phyloP scores from a whole-genome alignment of 345 rosid species.

The Punica granatum region DNA sequence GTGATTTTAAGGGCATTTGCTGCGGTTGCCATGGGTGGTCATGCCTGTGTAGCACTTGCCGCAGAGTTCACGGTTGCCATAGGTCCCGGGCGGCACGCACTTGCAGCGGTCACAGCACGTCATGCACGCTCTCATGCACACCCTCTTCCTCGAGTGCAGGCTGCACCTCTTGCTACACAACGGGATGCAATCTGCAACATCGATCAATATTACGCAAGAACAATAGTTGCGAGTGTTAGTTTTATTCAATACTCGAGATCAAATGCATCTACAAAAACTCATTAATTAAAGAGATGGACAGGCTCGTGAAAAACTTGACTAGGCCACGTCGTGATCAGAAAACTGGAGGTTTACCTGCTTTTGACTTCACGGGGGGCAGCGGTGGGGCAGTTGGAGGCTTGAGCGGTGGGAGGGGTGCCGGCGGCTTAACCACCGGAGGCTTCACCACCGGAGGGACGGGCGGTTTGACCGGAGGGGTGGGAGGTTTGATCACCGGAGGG shows the following conservation, averaged over 20 bases:
- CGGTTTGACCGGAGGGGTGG: neutral
- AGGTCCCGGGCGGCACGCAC: constrained; percentile 92
- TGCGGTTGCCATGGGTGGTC: constrained; percentile 53
- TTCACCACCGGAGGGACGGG: constrained; percentile 5
- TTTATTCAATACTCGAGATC: neutral
- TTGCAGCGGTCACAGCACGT: constrained; percentile 86
- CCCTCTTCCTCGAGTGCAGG: constrained; percentile 52
- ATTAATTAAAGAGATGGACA: no score
- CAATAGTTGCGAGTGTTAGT: no score
- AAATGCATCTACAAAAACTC: no score
- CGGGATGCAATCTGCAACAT: constrained; percentile 51
- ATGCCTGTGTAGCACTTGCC: constrained; percentile 75
- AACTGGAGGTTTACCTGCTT: constrained; percentile 10
- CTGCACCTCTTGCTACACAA: constrained; percentile 65
- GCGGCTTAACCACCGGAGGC: neutral
- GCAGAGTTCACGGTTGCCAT: constrained; percentile 73
- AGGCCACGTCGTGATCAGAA: no score
- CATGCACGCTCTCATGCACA: constrained; percentile 67
- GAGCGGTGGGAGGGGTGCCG: neutral
- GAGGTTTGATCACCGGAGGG: constrained; percentile 1
- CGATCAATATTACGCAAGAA: neutral
- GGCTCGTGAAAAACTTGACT: neutral
- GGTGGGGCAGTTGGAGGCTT: constrained; percentile 5
- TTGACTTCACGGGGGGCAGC: constrained; percentile 13
- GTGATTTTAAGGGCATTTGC: constrained; percentile 57